Evolutionary conservation across 2,329 filamentous ascomycete genomes (phyloP).

Genomic region (Samsoniella hepiali): DNA sequence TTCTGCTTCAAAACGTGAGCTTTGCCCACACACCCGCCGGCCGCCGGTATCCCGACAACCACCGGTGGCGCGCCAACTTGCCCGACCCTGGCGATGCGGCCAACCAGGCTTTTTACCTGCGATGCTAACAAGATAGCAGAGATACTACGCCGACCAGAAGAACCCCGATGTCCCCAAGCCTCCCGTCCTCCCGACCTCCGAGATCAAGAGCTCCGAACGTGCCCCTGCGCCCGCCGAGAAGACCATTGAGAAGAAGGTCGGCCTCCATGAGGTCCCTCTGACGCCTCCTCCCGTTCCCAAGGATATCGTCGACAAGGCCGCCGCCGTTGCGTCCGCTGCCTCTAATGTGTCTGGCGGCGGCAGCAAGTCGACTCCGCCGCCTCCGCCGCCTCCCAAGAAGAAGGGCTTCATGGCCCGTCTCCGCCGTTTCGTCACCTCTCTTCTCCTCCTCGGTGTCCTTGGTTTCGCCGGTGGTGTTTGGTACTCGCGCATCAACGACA

Average conservation of each 20-base stretch:
- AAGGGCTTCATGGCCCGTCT: conserved; percentile 69
- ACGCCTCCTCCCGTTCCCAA: conserved; percentile 36
- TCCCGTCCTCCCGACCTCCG: conserved; percentile 51
- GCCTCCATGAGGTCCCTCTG: conserved; percentile 37
- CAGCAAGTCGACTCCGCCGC: conserved; percentile 32
- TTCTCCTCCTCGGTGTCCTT: conserved; percentile 71
- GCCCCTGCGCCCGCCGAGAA: conserved; percentile 37
- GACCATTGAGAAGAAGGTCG: conserved; percentile 37
- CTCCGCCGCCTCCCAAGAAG: conserved; percentile 47
- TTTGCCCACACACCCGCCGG: background rate
- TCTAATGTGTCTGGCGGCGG: conserved; percentile 31
- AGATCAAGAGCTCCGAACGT: conserved; percentile 49
- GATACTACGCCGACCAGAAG: conserved; percentile 54
- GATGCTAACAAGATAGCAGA: conserved; percentile 36
- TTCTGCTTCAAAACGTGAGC: conserved; percentile 20
- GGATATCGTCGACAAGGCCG: conserved; percentile 30
- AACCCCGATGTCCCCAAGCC: conserved; percentile 50
- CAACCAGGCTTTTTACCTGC: background rate
- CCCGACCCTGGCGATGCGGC: background rate
- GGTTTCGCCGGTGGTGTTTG: conserved; percentile 86
- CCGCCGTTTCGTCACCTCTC: conserved; percentile 71
- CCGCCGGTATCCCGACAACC: background rate
- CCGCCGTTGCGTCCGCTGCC: conserved; percentile 23
- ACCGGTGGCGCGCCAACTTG: background rate
- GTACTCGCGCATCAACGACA: conserved; percentile 91